These are phyloP conservation scores for Castanea mollissima DNA, from an alignment of 306 rosid genomes.

Conservation along the genomic window DNA sequence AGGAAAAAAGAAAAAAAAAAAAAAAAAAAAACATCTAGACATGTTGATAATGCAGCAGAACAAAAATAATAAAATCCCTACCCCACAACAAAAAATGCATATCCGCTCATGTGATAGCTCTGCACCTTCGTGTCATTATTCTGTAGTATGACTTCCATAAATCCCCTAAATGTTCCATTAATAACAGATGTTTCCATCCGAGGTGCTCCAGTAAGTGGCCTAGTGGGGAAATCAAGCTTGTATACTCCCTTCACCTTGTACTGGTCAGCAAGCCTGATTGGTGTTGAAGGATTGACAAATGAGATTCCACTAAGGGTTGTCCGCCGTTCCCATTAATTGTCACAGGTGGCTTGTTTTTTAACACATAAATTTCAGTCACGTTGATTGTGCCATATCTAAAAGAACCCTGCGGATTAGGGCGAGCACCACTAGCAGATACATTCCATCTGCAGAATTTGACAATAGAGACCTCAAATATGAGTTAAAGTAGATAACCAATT, in stretches of 20 bases:
- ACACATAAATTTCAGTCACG: conserved; percentile 81
- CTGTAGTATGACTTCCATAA: conserved; percentile 85
- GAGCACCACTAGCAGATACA: conserved; percentile 97
- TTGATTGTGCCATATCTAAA: conserved; percentile 93
- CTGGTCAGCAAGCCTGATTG: conserved; percentile 82
- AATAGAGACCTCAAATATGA: conserved; percentile 18
- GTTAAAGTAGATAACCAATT: not conserved
- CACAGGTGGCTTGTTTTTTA: conserved; percentile 68
- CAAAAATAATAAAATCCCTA: conserved; percentile 29
- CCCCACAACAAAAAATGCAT: conserved; percentile 96
- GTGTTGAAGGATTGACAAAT: conserved; percentile 72
- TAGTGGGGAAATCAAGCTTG: conserved; percentile 85
- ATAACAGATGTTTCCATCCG: conserved; percentile 71
- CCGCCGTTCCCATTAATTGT: conserved; percentile 59
- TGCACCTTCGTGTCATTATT: conserved; percentile 94
- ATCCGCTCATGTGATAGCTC: conserved; percentile 83
- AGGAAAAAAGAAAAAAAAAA: not conserved
- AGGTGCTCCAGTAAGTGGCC: conserved; percentile 73
- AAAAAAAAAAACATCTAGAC: not conserved
- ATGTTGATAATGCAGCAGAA: not conserved
- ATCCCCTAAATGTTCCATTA: conserved; percentile 87
- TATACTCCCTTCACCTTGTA: conserved; percentile 69
- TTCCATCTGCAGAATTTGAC: conserved; percentile 70
- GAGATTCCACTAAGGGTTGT: conserved; percentile 81
- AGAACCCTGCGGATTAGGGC: conserved; percentile 98